A percentile compares a stretch with the other conserved stretches of the same genome.
Evolutionary conservation across 179 eudicot species (phyloP).

Genomic region (Pouteria campechiana): DNA sequence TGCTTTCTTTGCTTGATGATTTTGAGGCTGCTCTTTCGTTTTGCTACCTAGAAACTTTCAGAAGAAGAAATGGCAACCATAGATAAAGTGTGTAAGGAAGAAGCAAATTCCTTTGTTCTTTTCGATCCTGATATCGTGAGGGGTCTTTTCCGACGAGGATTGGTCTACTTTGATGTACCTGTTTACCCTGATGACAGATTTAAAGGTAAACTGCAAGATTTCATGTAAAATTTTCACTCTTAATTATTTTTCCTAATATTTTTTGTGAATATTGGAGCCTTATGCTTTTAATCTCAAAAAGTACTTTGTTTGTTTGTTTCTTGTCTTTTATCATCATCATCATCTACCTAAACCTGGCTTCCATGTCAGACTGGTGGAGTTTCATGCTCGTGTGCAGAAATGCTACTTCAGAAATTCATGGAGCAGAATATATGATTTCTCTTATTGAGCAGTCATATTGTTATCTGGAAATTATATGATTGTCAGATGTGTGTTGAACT

Average conservation of each 20-base stretch:
- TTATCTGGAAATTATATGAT: too few relatives aligned
- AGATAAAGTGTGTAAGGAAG: conserved; percentile 97
- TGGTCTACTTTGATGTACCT: conserved; percentile 87
- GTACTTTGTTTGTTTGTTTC: too few relatives aligned
- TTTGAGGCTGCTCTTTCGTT: neutral
- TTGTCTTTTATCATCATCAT: too few relatives aligned
- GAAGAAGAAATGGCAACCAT: conserved; percentile 96
- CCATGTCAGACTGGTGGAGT: too few relatives aligned
- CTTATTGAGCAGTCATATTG: too few relatives aligned
- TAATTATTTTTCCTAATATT: neutral
- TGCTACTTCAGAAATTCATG: too few relatives aligned
- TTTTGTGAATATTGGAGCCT: too few relatives aligned
- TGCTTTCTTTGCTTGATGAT: conserved; percentile 2
- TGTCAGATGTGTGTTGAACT: too few relatives aligned
- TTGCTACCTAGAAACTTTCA: conserved; percentile 63
- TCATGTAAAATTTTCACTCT: neutral
- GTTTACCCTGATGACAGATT: conserved; percentile 92
- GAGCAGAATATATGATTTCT: too few relatives aligned
- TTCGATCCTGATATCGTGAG: conserved; percentile 77
- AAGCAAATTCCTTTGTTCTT: conserved; percentile 74
- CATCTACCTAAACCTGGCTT: too few relatives aligned
- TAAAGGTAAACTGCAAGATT: conserved; percentile 43
- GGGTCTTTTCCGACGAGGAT: conserved; percentile 84
- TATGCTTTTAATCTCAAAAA: too few relatives aligned
- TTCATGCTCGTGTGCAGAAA: too few relatives aligned